A percentile compares a stretch with the other conserved stretches of the same genome.
Conservation (phyloP, 371 early-diverging fungal species). For the Apophysomyces ossiformis region DNA sequence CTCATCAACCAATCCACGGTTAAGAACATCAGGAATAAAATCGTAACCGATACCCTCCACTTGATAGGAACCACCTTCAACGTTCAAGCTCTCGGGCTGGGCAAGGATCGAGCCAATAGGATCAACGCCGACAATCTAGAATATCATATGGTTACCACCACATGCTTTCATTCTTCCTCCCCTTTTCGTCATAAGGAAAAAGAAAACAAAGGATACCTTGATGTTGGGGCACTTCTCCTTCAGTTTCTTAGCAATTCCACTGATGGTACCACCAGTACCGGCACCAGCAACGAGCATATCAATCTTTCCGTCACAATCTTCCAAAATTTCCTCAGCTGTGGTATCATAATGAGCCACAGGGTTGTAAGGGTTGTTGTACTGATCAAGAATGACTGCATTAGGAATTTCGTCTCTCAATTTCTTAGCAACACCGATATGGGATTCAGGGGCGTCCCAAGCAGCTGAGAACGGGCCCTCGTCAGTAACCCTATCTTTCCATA, state of each 20-base stretch:
- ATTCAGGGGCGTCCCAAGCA: constrained; percentile 97
- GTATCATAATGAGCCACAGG: constrained; percentile 95
- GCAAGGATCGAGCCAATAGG: constrained; percentile 95
- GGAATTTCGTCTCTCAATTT: constrained; percentile 92
- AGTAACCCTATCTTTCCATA: not conserved
- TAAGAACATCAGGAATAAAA: constrained; percentile 92
- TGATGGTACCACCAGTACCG: constrained; percentile 97
- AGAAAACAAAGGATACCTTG: constrained; percentile 54
- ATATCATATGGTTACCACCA: not conserved
- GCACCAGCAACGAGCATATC: constrained; percentile 97
- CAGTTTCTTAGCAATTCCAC: constrained; percentile 91
- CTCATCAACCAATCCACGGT: constrained; percentile 81
- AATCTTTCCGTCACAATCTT: constrained; percentile 86
- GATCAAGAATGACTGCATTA: constrained; percentile 94
- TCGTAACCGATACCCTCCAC: constrained; percentile 99
- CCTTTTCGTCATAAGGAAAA: not conserved
- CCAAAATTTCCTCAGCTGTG: constrained; percentile 88
- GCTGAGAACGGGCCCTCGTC: constrained; percentile 47
- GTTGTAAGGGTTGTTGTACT: constrained; percentile 95
- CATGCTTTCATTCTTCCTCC: not conserved
- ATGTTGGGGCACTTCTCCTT: constrained; percentile 91
- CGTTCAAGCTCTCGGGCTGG: constrained; percentile 82
- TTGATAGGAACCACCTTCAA: constrained; percentile 59
- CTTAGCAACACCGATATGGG: constrained; percentile 95
- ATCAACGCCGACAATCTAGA: constrained; percentile 90